phyloP scores from a whole-genome alignment of 495 filamentous ascomycete species.

The Margaritispora aquatica region DNA sequence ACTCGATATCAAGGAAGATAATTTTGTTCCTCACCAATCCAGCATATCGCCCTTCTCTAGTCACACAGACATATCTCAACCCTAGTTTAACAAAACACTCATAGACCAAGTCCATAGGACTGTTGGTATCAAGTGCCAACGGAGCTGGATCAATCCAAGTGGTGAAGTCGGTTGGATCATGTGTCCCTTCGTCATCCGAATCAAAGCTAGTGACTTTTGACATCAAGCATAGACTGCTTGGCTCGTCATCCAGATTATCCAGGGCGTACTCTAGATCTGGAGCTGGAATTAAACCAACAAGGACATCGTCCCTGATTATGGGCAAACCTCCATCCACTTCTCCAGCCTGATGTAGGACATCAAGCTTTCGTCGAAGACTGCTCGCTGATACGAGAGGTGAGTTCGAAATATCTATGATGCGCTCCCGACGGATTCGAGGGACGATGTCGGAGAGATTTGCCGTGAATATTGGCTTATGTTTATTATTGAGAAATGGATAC shows the following conservation, averaged over 20 bases:
- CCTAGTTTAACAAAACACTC: constrained; percentile 96
- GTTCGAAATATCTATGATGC: constrained; percentile 80
- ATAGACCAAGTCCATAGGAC: constrained; percentile 91
- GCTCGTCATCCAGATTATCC: constrained; percentile 72
- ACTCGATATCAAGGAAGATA: not conserved
- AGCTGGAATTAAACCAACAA: constrained; percentile 87
- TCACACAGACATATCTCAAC: constrained; percentile 84
- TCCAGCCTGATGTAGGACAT: constrained; percentile 73
- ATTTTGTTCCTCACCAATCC: constrained; percentile 57
- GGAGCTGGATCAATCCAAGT: constrained; percentile 89
- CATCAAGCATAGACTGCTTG: constrained; percentile 75
- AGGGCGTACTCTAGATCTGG: constrained; percentile 93
- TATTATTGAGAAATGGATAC: constrained; percentile 93
- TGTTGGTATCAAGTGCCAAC: constrained; percentile 79
- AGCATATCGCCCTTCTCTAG: constrained; percentile 76
- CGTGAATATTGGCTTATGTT: constrained; percentile 83
- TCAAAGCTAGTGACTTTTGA: constrained; percentile 49
- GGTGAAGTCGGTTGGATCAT: constrained; percentile 77
- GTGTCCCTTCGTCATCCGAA: constrained; percentile 46
- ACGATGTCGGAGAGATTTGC: constrained; percentile 81
- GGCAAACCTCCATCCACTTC: constrained; percentile 91
- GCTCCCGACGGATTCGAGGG: constrained; percentile 60
- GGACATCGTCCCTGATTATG: constrained; percentile 69
- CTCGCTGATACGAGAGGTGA: constrained; percentile 71
- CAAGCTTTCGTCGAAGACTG: constrained; percentile 71